A percentile compares a stretch with the other conserved stretches of the same genome.
These are phyloP conservation scores for Paraphoma chrysanthemicola DNA, from an alignment of 2,329 filamentous ascomycete genomes.

Conservation along the genomic window DNA sequence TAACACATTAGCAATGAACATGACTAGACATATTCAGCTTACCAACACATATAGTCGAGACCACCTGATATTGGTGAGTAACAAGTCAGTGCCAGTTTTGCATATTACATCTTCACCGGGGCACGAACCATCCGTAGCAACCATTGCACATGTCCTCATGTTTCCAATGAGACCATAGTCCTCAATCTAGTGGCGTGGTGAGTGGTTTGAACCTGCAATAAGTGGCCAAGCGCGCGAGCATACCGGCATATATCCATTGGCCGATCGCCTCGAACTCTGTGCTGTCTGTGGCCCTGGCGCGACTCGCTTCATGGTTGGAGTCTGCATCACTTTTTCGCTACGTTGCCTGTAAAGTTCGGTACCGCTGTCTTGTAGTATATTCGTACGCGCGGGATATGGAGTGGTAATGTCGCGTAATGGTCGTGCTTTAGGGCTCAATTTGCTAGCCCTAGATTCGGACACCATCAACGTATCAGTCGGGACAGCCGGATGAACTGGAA, in stretches of 20 bases:
- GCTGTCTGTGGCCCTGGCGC: constrained; percentile 9
- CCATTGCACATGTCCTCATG: constrained; percentile 71
- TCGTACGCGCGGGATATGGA: constrained; percentile 8
- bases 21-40: constrained; percentile 24
- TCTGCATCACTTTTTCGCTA: constrained; percentile 19
- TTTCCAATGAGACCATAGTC: constrained; percentile 83
- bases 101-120: neutral
- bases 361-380: constrained; percentile 11
- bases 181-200: constrained; percentile 50
- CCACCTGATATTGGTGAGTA: constrained; percentile 45
- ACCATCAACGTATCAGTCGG: constrained; percentile 6
- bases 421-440: constrained; percentile 9
- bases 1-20: constrained; percentile 32
- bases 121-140: constrained; percentile 20
- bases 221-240: neutral
- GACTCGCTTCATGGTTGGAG: constrained; percentile 13
- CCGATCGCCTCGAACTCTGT: constrained; percentile 26
- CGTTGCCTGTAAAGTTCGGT: constrained; percentile 14
- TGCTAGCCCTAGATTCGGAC: constrained; percentile 13
- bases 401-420: constrained; percentile 18
- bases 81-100: neutral
- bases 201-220: no score
- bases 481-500: constrained; percentile 5
- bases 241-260: constrained; percentile 37
- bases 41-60: constrained; percentile 81